Conservation (phyloP, 2,329 filamentous ascomycete genomes). For the Fusarium zealandicum region DNA sequence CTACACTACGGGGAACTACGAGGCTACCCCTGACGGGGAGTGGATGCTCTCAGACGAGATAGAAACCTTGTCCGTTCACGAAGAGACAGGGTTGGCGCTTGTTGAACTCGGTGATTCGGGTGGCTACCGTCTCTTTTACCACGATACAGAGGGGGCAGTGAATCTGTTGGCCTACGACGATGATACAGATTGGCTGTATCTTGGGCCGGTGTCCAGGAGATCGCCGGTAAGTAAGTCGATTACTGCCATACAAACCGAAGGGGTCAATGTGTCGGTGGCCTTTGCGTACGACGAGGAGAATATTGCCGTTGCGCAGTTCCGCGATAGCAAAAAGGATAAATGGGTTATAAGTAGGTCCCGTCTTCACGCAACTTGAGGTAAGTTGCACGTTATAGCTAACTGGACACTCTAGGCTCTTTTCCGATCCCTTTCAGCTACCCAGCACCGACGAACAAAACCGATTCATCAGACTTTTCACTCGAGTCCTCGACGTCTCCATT, state of each 20-base stretch:
- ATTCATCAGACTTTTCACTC: conserved; percentile 12
- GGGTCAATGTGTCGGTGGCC: conserved; percentile 24
- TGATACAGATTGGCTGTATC: conserved; percentile 33
- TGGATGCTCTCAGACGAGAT: conserved; percentile 16
- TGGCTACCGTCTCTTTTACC: conserved; percentile 30
- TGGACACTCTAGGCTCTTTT: conserved; percentile 9
- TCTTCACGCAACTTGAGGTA: neutral
- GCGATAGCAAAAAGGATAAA: conserved; percentile 1
- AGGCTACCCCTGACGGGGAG: conserved; percentile 8
- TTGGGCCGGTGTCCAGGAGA: conserved; percentile 25
- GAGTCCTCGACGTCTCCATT: conserved; percentile 7
- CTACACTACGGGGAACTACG: conserved; percentile 21
- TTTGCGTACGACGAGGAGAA: conserved; percentile 28
- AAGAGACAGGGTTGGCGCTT: conserved; percentile 24
- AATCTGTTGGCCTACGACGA: conserved; percentile 31
- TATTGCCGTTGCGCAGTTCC: conserved; percentile 9
- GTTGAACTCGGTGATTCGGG: conserved; percentile 29
- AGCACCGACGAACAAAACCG: conserved; percentile 21
- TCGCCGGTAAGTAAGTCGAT: conserved; percentile 8
- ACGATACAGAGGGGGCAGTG: conserved; percentile 23
- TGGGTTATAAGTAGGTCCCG: conserved; percentile 1
- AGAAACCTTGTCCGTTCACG: conserved; percentile 21
- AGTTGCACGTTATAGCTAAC: neutral
- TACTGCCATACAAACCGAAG: conserved; percentile 11
- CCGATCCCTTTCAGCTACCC: conserved; percentile 24